These are phyloP conservation scores for Yarrowia alimentaria DNA, from an alignment of 805 yeast species.

Conservation along the genomic window DNA sequence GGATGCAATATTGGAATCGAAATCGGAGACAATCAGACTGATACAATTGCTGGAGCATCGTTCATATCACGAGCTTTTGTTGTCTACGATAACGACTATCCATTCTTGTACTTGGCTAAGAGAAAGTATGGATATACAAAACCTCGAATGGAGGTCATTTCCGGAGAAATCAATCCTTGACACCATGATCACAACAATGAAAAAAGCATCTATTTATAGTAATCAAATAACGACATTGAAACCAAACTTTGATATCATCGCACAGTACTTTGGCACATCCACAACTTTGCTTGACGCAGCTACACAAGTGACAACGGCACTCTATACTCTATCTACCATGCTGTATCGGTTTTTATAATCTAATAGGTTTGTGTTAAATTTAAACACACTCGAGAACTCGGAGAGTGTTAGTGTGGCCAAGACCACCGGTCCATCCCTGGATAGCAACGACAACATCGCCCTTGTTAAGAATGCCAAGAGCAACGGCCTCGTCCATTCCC, in stretches of 20 bases:
- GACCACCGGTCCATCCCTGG: slow-evolving; percentile 69
- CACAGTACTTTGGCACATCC: no score
- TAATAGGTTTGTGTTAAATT: slow-evolving; percentile 13
- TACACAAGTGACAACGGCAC: no score
- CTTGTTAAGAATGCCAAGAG: slow-evolving; percentile 76
- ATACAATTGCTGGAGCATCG: slow-evolving; percentile 16
- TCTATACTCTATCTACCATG: no score
- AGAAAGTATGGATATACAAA: slow-evolving; percentile 5
- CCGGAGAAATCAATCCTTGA: neutral
- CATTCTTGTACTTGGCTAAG: slow-evolving; percentile 13
- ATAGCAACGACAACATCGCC: slow-evolving; percentile 91
- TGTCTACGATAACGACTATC: slow-evolving; percentile 23
- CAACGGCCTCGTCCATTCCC: slow-evolving; percentile 88
- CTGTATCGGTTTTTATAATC: slow-evolving; percentile 20
- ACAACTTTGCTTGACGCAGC: no score
- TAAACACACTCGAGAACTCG: slow-evolving; percentile 73
- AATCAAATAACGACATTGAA: no score
- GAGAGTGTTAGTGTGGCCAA: slow-evolving; percentile 87
- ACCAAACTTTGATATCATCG: no score
- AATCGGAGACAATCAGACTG: slow-evolving; percentile 7
- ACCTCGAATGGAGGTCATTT: slow-evolving; percentile 8
- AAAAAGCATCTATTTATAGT: no score
- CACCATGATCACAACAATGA: no score
- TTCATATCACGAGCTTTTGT: slow-evolving; percentile 16
- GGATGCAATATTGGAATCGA: slow-evolving; percentile 4